Percentiles rank a stretch among this genome's conserved stretches.
Conservation (phyloP, 768 basidiomycete species). For the Russula ochroleuca region DNA sequence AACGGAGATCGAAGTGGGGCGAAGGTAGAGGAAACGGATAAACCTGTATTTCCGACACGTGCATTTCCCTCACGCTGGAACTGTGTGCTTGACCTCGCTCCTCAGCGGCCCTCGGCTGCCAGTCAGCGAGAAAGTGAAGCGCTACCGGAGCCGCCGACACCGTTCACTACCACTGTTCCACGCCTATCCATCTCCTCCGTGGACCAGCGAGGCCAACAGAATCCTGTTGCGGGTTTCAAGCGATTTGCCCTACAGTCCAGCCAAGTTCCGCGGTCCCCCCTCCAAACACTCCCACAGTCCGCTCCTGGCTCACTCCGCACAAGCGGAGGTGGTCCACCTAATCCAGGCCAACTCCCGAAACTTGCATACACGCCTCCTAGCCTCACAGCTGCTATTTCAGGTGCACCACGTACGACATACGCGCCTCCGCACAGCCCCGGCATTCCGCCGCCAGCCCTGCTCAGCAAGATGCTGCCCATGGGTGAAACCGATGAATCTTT, state of each 20-base stretch:
- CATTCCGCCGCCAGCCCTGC: conserved; percentile 26
- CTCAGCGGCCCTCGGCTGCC: conserved; percentile 30
- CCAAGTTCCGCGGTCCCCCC: conserved; percentile 34
- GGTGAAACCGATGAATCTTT: conserved; percentile 26
- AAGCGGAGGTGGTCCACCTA: not conserved
- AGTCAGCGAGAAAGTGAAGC: conserved; percentile 39
- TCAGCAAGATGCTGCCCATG: conserved; percentile 21
- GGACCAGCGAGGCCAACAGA: conserved; percentile 29
- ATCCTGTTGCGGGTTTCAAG: conserved; percentile 51
- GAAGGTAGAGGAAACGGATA: not conserved
- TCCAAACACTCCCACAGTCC: conserved; percentile 29
- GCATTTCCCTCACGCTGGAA: conserved; percentile 88
- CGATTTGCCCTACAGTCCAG: conserved; percentile 41
- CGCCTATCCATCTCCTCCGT: conserved; percentile 25
- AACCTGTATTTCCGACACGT: conserved; percentile 55
- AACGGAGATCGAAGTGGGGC: conserved; percentile 13
- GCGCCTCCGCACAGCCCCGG: conserved; percentile 20
- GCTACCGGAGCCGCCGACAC: conserved; percentile 74
- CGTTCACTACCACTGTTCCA: conserved; percentile 51
- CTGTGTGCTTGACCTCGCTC: conserved; percentile 75
- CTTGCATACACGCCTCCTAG: conserved; percentile 22
- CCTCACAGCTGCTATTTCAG: conserved; percentile 6
- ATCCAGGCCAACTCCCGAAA: conserved; percentile 17
- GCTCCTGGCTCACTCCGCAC: conserved; percentile 34
- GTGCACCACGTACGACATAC: conserved; percentile 24